These are phyloP conservation scores for Ilyonectria robusta DNA, from an alignment of 2,329 filamentous ascomycete genomes.

Conservation along the genomic window DNA sequence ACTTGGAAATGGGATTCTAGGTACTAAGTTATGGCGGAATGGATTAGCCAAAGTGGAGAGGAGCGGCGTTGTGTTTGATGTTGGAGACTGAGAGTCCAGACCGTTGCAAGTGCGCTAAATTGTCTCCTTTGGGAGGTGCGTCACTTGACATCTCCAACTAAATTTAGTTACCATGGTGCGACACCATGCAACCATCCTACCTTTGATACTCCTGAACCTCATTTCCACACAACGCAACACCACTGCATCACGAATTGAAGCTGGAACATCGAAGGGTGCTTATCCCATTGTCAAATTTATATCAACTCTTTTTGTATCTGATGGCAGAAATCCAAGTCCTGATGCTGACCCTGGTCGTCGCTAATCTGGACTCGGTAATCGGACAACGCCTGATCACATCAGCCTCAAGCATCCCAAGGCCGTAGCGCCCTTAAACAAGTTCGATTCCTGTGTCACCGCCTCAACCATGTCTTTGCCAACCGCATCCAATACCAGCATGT, in stretches of 20 bases:
- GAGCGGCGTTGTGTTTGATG: conserved; percentile 29
- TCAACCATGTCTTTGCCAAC: conserved; percentile 55
- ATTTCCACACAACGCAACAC: background rate
- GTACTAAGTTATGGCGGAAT: background rate
- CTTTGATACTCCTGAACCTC: background rate
- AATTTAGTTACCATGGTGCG: background rate
- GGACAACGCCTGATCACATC: background rate
- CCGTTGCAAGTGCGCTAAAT: conserved; percentile 34
- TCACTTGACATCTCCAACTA: conserved; percentile 40
- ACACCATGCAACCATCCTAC: background rate
- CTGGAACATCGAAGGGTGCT: background rate
- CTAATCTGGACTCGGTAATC: conserved; percentile 26
- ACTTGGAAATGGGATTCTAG: background rate
- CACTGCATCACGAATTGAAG: too few species aligned
- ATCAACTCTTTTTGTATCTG: background rate
- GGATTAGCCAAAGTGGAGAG: conserved; percentile 18
- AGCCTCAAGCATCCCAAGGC: background rate
- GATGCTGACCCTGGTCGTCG: conserved; percentile 14
- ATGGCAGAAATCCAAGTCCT: conserved; percentile 5
- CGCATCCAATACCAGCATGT: conserved; percentile 73
- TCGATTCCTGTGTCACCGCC: background rate
- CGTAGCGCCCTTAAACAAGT: background rate
- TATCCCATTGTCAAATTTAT: background rate
- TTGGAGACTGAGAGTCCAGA: conserved; percentile 9
- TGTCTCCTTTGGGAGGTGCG: conserved; percentile 22